Evolutionary conservation across 140 eudicot species (phyloP).

Genomic region (Bidens hawaiensis): DNA sequence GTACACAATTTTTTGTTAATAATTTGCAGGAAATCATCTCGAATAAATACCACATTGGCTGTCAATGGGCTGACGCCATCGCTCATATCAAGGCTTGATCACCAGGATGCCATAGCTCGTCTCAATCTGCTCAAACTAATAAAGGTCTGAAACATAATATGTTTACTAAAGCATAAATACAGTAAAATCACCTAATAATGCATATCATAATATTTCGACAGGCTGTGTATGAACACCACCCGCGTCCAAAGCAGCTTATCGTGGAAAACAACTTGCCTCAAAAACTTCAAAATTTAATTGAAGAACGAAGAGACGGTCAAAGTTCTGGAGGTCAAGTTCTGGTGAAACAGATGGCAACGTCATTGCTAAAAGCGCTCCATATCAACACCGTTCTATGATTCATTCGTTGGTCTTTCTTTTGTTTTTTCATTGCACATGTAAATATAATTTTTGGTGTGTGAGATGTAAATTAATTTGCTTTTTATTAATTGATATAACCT

Average conservation of each 20-base stretch:
- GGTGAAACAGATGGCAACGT: slow-evolving; percentile 98
- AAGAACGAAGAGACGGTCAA: slow-evolving; percentile 92
- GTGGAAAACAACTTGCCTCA: slow-evolving; percentile 89
- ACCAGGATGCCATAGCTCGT: slow-evolving; percentile 97
- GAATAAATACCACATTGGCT: slow-evolving; percentile 86
- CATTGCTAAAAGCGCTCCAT: slow-evolving; percentile 93
- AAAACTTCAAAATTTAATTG: slow-evolving; percentile 85
- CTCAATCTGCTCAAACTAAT: slow-evolving; percentile 83
- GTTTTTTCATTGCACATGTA: slow-evolving; percentile 30
- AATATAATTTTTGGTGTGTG: slow-evolving; percentile 34
- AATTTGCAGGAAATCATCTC: slow-evolving; percentile 79
- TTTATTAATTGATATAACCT: not conserved
- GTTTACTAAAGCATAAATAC: not conserved
- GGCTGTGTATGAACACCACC: slow-evolving; percentile 98
- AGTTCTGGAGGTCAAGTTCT: slow-evolving; percentile 92
- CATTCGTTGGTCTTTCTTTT: not conserved
- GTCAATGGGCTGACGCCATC: slow-evolving; percentile 91
- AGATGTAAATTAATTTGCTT: slow-evolving; percentile 31
- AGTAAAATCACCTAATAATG: not conserved
- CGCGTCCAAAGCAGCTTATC: slow-evolving; percentile 87
- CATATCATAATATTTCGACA: slow-evolving; percentile 20
- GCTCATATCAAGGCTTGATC: slow-evolving; percentile 79
- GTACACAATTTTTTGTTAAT: not conserved
- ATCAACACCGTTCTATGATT: slow-evolving; percentile 79
- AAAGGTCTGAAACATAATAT: slow-evolving; percentile 44